A percentile compares a stretch with the other conserved stretches of the same genome.
phyloP scores from a whole-genome alignment of 352 stramenopile genomes.

The Phytophthora boehmeriae region DNA sequence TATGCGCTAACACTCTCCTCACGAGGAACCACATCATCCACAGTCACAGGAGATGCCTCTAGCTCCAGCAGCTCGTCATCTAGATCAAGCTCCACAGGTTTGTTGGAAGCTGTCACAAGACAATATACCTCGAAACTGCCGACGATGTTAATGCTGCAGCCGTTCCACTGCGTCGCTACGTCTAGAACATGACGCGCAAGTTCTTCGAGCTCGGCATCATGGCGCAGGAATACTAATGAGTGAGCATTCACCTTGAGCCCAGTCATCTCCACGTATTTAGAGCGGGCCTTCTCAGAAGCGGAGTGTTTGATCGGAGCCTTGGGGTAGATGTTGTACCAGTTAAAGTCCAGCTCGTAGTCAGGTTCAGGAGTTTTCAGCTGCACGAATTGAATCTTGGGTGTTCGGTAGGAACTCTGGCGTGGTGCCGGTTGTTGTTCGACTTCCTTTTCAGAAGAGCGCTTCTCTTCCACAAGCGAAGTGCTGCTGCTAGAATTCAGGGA shows the following conservation, averaged over 20 bases:
- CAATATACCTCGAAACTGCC: slow-evolving; percentile 67
- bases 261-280: slow-evolving; percentile 55
- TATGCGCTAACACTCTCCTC: slow-evolving; percentile 76
- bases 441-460: slow-evolving; percentile 16
- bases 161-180: slow-evolving; percentile 68
- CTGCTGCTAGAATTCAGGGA: slow-evolving; percentile 13
- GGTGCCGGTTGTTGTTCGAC: slow-evolving; percentile 1
- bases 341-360: slow-evolving; percentile 78
- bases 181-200: slow-evolving; percentile 54
- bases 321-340: slow-evolving; percentile 80
- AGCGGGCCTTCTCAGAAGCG: slow-evolving; percentile 42
- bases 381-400: slow-evolving; percentile 40
- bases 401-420: slow-evolving; percentile 15
- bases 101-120: slow-evolving; percentile 55
- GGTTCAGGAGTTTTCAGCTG: slow-evolving; percentile 66
- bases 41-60: slow-evolving; percentile 40
- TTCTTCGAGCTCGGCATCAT: slow-evolving; percentile 56
- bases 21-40: slow-evolving; percentile 63
- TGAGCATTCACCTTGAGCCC: slow-evolving; percentile 66
- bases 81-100: slow-evolving; percentile 28
- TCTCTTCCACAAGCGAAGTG: not conserved
- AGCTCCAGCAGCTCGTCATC: slow-evolving; percentile 37
- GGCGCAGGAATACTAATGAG: slow-evolving; percentile 62
- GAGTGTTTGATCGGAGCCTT: slow-evolving; percentile 62
- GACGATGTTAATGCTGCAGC: slow-evolving; percentile 74